These are phyloP conservation scores for Neospermospora avenae DNA, from an alignment of 2,329 filamentous ascomycete species.

Conservation along the genomic window DNA sequence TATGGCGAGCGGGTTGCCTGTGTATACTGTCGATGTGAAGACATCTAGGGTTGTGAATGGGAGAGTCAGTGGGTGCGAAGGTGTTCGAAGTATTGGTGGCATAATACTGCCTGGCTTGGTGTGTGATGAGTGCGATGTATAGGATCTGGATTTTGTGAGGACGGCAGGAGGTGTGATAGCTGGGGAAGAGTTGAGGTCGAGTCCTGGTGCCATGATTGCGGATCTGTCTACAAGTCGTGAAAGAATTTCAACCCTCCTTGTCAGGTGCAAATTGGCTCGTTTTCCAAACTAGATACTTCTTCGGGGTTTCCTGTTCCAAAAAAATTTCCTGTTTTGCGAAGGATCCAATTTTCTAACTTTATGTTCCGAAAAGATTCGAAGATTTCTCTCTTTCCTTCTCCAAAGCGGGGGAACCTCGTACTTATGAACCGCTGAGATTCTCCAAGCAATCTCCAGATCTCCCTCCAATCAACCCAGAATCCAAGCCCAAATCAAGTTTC, in stretches of 20 bases:
- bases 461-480: not conserved
- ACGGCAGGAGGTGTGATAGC: not conserved
- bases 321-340: not conserved
- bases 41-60: constrained; percentile 54
- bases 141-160: not conserved
- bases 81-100: not conserved
- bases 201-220: not conserved
- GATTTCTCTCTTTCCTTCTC: not conserved
- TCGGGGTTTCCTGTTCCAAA: not conserved
- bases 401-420: not conserved
- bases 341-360: not conserved
- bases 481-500: not conserved
- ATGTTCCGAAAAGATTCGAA: not conserved
- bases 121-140: not conserved
- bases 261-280: not conserved
- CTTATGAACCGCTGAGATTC: not conserved
- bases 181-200: not conserved
- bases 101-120: not conserved
- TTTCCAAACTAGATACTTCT: not conserved
- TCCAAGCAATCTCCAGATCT: not conserved
- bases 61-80: constrained; percentile 17
- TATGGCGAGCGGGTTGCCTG: constrained; percentile 60
- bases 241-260: not conserved
- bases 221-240: too few relatives aligned
- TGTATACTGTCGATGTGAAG: constrained; percentile 50